Conservation (phyloP, 140 eudicot species). For the Erigeron philadelphicus region DNA sequence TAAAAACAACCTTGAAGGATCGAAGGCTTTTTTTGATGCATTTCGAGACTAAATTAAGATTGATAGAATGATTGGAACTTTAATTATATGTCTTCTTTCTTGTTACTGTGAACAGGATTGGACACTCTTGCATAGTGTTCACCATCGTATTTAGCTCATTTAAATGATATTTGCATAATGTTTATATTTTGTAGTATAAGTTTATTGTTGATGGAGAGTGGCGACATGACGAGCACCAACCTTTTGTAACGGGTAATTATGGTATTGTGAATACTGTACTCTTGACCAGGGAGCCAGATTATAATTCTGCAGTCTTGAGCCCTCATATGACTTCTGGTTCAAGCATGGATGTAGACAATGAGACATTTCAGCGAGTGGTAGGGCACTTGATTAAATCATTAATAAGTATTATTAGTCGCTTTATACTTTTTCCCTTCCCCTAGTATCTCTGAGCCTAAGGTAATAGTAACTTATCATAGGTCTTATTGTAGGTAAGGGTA, state of each 20-base stretch:
- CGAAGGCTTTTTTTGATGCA: not conserved
- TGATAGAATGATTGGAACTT: not conserved
- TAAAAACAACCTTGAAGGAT: not conserved
- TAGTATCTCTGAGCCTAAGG: not conserved
- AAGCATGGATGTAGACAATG: constrained; percentile 89
- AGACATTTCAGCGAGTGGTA: constrained; percentile 71
- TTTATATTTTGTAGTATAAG: constrained; percentile 62
- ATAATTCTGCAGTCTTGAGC: constrained; percentile 41
- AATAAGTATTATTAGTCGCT: not conserved
- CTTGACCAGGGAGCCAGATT: constrained; percentile 56
- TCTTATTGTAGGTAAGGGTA: constrained; percentile 48
- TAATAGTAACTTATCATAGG: not conserved
- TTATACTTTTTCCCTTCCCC: not conserved
- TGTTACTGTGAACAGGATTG: not conserved
- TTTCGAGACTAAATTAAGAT: not conserved
- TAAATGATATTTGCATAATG: constrained; percentile 14
- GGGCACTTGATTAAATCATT: constrained; percentile 13
- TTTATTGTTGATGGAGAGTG: constrained; percentile 97
- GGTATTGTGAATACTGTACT: constrained; percentile 75
- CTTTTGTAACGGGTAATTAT: constrained; percentile 59
- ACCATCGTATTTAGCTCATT: not conserved
- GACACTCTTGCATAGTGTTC: not conserved
- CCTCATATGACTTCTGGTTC: constrained; percentile 55
- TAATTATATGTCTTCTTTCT: not conserved
- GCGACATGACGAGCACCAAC: constrained; percentile 88